These are phyloP conservation scores for Paracorniculantispora psalliotae DNA, from an alignment of 2,329 filamentous ascomycete species.

Conservation along the genomic window DNA sequence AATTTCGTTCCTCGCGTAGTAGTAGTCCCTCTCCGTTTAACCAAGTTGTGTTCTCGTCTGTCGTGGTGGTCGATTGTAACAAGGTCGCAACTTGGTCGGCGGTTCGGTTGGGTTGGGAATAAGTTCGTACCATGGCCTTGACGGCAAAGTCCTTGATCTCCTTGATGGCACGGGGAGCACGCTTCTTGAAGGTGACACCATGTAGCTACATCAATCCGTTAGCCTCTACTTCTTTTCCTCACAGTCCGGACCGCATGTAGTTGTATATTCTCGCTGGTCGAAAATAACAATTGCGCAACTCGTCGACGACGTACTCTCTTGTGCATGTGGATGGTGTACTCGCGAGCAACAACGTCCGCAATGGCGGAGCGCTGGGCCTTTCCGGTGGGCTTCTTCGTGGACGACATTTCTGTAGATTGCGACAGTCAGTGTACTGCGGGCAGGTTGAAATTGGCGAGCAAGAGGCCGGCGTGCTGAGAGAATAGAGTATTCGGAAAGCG, in stretches of 20 bases:
- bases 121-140: slow-evolving; percentile 83
- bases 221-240: neutral
- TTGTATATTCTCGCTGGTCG: neutral
- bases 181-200: slow-evolving; percentile 99
- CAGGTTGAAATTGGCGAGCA: neutral
- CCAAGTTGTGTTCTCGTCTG: neutral
- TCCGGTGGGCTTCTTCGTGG: slow-evolving; percentile 36
- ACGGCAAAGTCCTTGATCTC: slow-evolving; percentile 95
- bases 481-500: neutral
- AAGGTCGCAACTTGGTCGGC: slow-evolving; percentile 5
- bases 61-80: neutral
- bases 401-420: slow-evolving; percentile 34
- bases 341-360: slow-evolving; percentile 96
- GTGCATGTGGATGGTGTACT: slow-evolving; percentile 99
- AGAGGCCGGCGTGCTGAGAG: neutral
- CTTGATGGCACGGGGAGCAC: slow-evolving; percentile 97
- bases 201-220: slow-evolving; percentile 62
- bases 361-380: slow-evolving; percentile 78
- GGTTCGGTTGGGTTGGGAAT: neutral
- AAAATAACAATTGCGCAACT: neutral
- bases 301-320: slow-evolving; percentile 58
- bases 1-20: neutral
- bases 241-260: neutral
- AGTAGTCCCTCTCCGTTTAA: neutral
- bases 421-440: slow-evolving; percentile 11